A percentile compares a stretch with the other conserved stretches of the same genome.
These are phyloP conservation scores for Candida bentonensis DNA, from an alignment of 805 yeast genomes.

Conservation along the genomic window DNA sequence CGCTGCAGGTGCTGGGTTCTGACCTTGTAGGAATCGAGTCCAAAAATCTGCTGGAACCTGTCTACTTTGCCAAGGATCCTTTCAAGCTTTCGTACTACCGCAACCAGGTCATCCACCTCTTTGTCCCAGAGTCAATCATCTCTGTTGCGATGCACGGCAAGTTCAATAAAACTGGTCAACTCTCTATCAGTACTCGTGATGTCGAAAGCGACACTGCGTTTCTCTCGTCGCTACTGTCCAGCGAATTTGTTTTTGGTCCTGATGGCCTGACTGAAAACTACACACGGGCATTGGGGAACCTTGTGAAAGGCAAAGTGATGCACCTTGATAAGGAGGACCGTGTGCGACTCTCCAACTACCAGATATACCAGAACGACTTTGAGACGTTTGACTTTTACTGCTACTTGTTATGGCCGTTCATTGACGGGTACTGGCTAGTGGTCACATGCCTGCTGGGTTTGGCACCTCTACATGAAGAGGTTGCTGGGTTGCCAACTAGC, in stretches of 20 bases:
- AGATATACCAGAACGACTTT: conserved; percentile 11
- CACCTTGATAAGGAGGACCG: conserved; percentile 10
- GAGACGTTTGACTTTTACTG: conserved; percentile 28
- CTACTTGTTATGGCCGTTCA: conserved; percentile 29
- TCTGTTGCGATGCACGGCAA: conserved; percentile 26
- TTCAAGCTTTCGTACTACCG: conserved; percentile 46
- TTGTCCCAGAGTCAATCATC: conserved; percentile 37
- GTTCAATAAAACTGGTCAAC: conserved; percentile 9
- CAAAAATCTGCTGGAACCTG: conserved; percentile 23
- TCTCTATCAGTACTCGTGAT: conserved; percentile 14
- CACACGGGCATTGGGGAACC: conserved; percentile 16
- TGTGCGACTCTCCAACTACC: conserved; percentile 7
- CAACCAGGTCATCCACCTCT: conserved; percentile 40
- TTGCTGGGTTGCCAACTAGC: neutral
- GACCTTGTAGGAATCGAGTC: conserved; percentile 21
- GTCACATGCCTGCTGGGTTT: conserved; percentile 22
- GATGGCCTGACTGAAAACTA: conserved; percentile 23
- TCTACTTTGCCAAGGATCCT: conserved; percentile 30
- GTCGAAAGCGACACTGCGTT: conserved; percentile 20
- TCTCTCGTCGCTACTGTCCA: conserved; percentile 23
- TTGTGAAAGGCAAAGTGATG: conserved; percentile 18
- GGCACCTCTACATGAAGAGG: conserved; percentile 7
- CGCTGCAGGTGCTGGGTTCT: conserved; percentile 26
- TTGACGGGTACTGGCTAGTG: conserved; percentile 30
- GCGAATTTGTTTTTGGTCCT: conserved; percentile 26